Conservation (phyloP, 768 basidiomycete species). For the Macrolepiota albuminosa region DNA sequence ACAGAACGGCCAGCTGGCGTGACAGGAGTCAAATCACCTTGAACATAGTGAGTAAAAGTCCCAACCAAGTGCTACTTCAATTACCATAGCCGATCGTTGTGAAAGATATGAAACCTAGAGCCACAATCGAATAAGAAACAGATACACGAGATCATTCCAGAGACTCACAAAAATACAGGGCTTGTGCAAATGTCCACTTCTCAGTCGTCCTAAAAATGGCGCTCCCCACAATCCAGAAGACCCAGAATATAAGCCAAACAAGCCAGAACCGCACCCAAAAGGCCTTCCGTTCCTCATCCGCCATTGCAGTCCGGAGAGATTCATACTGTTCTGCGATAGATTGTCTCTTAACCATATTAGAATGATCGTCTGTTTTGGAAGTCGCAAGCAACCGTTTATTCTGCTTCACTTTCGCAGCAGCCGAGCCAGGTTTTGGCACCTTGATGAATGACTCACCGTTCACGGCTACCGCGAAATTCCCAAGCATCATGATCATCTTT, state of each 20-base stretch:
- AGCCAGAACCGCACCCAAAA: constrained; percentile 52
- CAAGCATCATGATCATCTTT: constrained; percentile 51
- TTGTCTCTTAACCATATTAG: background rate
- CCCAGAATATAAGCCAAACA: constrained; percentile 56
- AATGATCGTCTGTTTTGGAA: background rate
- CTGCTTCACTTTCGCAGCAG: background rate
- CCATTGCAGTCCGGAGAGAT: constrained; percentile 23
- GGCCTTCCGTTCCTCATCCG: constrained; percentile 48
- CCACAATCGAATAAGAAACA: background rate
- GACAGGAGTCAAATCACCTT: constrained; percentile 56
- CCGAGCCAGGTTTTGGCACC: constrained; percentile 7
- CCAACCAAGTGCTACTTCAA: background rate
- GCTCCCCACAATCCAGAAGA: constrained; percentile 81
- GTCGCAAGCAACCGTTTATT: background rate
- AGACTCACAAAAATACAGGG: constrained; percentile 69
- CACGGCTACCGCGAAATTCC: constrained; percentile 44
- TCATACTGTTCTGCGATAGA: constrained; percentile 26
- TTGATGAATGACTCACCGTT: constrained; percentile 12
- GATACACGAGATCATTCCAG: background rate
- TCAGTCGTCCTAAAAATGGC: constrained; percentile 68
- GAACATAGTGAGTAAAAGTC: background rate
- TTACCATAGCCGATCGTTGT: constrained; percentile 67
- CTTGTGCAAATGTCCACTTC: constrained; percentile 56
- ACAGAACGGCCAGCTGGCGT: constrained; percentile 70
- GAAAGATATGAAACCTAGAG: constrained; percentile 64